Evolutionary conservation across 371 early-diverging fungal species (phyloP), one percentile per base, ranked within the genome.

Genomic region (Mucor circinelloides): DNA sequence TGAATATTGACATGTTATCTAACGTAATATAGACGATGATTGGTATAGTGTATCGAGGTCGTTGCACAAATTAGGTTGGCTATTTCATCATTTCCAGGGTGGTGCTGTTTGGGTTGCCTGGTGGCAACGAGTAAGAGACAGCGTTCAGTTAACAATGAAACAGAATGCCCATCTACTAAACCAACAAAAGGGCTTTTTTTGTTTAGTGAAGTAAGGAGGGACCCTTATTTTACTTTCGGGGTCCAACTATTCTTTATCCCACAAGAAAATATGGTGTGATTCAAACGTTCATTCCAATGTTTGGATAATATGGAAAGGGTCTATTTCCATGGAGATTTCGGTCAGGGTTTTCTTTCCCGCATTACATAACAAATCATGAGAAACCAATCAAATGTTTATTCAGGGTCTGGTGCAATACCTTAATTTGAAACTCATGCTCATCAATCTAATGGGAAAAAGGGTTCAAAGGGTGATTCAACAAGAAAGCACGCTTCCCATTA

Each of bases 381-480:
- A 19, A 31, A 40, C 64, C 64, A 64, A 64, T 64, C 42, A 64
- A 40, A 13, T 19, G 9, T 10, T 34, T 36, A 25, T 38, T 58
- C 58, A 58, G 58, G 58, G 58, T 58, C 58, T 57, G 57, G 57
- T 32, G 19, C 31, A 57, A 32, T 32, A 38, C 36, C 15, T 3
- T 23, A 21, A 52, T 23, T 58, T 58, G 36, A 38, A 38, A 58
- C 58, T 38, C 40, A 36, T 13, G 6, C 27, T 25, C 27, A 52
- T 27, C 27, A 52, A 27, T 21, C 23, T 52, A 36, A 52, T 52
- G 21, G 48, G 50, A 23, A 32, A 44, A 46, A 62, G 66, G 66
- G 66, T 66, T 59, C 65, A 57, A 46, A 66, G 66, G 68, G 68
- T 67, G 38, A 52, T 44, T 44, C 7, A 19, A 19, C 36, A 44